Evolutionary conservation across 495 filamentous ascomycete genomes (phyloP).

Genomic region (Aspergillus biplanus): DNA sequence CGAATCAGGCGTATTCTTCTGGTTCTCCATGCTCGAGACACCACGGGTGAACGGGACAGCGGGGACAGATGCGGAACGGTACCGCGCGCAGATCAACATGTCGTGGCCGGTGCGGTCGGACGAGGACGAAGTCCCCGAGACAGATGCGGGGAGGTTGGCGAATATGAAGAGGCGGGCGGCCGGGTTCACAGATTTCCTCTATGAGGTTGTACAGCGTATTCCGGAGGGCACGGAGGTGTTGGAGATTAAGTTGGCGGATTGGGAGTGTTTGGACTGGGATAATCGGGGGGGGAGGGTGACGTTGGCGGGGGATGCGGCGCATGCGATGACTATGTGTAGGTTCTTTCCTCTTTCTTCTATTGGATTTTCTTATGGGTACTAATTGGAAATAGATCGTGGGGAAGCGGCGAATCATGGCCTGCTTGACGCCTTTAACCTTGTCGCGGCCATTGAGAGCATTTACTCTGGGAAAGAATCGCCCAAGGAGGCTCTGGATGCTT

Average conservation of each 20-base stretch:
- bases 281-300: slow-evolving; percentile 51
- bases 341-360: slow-evolving; percentile 6
- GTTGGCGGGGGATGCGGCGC: slow-evolving; percentile 62
- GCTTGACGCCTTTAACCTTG: slow-evolving; percentile 43
- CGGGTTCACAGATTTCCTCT: slow-evolving; percentile 58
- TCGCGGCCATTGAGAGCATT: slow-evolving; percentile 26
- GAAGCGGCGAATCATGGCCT: slow-evolving; percentile 63
- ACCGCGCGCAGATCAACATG: slow-evolving; percentile 34
- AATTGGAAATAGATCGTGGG: too few relatives aligned
- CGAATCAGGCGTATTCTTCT: slow-evolving; percentile 55
- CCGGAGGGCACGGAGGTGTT: slow-evolving; percentile 48
- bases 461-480: slow-evolving; percentile 21
- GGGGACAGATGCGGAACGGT: slow-evolving; percentile 18
- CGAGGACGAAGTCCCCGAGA: slow-evolving; percentile 39
- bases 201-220: slow-evolving; percentile 41
- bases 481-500: slow-evolving; percentile 47
- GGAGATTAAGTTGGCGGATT: slow-evolving; percentile 57
- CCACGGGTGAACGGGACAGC: slow-evolving; percentile 26
- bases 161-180: slow-evolving; percentile 55
- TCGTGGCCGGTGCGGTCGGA: slow-evolving; percentile 35
- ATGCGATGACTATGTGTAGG: slow-evolving; percentile 66
- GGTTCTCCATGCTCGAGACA: slow-evolving; percentile 50
- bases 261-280: slow-evolving; percentile 47
- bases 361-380: too few relatives aligned
- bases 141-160: slow-evolving; percentile 40